A percentile compares a stretch with the other conserved stretches of the same genome.
Evolutionary conservation across 2,329 filamentous ascomycete species (phyloP).

Genomic region (Fusarium denticulatum): DNA sequence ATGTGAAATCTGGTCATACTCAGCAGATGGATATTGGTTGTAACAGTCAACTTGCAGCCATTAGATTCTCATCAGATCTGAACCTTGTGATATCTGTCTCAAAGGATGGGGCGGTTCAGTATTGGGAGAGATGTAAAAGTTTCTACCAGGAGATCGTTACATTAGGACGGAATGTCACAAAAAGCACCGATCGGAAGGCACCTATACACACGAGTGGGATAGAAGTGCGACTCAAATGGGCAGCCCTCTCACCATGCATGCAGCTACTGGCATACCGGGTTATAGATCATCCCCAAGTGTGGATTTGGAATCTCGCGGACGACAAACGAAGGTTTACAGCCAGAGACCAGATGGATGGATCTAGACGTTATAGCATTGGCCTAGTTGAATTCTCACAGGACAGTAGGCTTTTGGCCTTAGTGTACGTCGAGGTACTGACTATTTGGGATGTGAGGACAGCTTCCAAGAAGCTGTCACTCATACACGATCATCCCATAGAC

Average conservation of each 20-base stretch:
- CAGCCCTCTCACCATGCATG: neutral
- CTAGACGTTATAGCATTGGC: too few relatives aligned
- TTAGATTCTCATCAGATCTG: fast-evolving
- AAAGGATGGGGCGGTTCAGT: fast-evolving
- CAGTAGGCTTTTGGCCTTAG: neutral
- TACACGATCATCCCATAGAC: neutral
- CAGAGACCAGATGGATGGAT: too few relatives aligned
- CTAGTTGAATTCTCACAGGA: neutral
- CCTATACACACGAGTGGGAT: too few relatives aligned
- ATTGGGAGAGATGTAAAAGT: neutral
- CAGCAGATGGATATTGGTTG: neutral
- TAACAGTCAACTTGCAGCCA: fast-evolving
- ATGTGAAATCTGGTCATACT: neutral
- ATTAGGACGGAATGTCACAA: fast-evolving
- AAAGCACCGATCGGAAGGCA: too few relatives aligned
- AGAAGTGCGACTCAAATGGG: neutral
- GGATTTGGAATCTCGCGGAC: neutral
- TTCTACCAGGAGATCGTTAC: neutral
- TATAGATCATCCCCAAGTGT: fast-evolving
- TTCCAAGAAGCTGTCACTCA: fast-evolving
- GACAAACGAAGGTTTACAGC: fast-evolving
- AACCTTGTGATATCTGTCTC: neutral
- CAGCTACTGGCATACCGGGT: neutral
- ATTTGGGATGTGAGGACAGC: neutral
- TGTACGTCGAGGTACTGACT: fast-evolving